Evolutionary conservation across 176 grass and related monocot species (phyloP).

Genomic region (Leersia perrieri): DNA sequence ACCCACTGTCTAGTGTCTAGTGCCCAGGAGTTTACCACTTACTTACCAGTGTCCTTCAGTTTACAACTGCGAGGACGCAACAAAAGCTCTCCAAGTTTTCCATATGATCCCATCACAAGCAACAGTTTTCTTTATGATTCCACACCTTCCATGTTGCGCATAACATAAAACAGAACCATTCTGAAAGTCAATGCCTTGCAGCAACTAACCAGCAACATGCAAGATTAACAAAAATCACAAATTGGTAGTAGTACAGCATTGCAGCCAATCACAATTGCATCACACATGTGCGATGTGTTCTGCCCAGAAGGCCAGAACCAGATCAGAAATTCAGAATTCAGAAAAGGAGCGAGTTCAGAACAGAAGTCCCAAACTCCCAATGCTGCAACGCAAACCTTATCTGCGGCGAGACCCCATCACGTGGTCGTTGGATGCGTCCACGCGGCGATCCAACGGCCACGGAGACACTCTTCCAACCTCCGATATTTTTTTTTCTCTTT

Average conservation of each 20-base stretch:
- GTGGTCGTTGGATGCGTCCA: not conserved
- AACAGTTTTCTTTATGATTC: not conserved
- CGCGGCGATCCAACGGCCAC: conserved; percentile 32
- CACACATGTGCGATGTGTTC: too few relatives aligned
- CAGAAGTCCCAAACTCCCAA: too few relatives aligned
- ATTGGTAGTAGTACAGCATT: not conserved
- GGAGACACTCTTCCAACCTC: not conserved
- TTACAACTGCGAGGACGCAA: not conserved
- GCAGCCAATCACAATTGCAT: too few relatives aligned
- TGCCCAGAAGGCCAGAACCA: too few relatives aligned
- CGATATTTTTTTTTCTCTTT: conserved; percentile 32
- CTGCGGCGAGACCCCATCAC: not conserved
- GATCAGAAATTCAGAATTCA: too few relatives aligned
- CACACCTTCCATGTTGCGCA: not conserved
- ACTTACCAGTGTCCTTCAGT: too few relatives aligned
- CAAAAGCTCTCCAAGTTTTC: not conserved
- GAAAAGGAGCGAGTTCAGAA: too few relatives aligned
- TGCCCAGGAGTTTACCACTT: too few relatives aligned
- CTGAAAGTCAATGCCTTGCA: not conserved
- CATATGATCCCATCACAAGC: not conserved
- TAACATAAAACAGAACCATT: not conserved
- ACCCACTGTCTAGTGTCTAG: too few relatives aligned
- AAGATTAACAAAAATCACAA: not conserved
- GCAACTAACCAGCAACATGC: not conserved
- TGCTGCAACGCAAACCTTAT: not conserved